Conservation (phyloP, 192 early-diverging fungal genomes). For the Ambispora gerdemannii region DNA sequence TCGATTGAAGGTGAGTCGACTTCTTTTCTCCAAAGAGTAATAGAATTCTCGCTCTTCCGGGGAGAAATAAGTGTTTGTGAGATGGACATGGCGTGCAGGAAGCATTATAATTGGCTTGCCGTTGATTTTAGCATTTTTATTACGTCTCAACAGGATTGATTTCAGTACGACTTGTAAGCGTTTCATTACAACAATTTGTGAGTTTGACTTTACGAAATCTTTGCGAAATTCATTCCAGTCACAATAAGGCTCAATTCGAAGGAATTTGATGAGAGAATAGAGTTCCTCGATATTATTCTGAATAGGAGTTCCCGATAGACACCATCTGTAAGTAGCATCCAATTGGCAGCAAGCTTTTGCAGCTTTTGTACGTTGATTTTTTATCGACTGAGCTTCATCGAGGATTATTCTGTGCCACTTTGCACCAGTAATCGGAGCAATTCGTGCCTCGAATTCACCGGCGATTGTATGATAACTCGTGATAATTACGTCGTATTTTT, state of each 20-base stretch:
- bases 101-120: slow-evolving; percentile 63
- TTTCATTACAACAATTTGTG: slow-evolving; percentile 42
- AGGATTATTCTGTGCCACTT: not conserved
- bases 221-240: slow-evolving; percentile 47
- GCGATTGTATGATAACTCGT: slow-evolving; percentile 42
- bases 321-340: slow-evolving; percentile 57
- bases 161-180: slow-evolving; percentile 58
- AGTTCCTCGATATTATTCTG: slow-evolving; percentile 58
- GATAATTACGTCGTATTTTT: slow-evolving; percentile 43
- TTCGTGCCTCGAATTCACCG: not conserved
- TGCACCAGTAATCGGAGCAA: not conserved
- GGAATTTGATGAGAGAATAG: slow-evolving; percentile 66
- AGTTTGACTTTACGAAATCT: slow-evolving; percentile 22
- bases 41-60: slow-evolving; percentile 60
- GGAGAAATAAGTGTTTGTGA: slow-evolving; percentile 47
- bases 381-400: slow-evolving; percentile 63
- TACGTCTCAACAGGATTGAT: slow-evolving; percentile 64
- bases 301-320: slow-evolving; percentile 57
- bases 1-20: slow-evolving; percentile 43
- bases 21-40: slow-evolving; percentile 36
- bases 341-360: slow-evolving; percentile 47
- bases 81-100: slow-evolving; percentile 48
- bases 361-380: slow-evolving; percentile 49
- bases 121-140: slow-evolving; percentile 61
- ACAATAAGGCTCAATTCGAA: slow-evolving; percentile 57